Evolutionary conservation across 305 asterid species (phyloP), one percentile per base, ranked within the genome.

Genomic region (Fraxinus ornus): DNA sequence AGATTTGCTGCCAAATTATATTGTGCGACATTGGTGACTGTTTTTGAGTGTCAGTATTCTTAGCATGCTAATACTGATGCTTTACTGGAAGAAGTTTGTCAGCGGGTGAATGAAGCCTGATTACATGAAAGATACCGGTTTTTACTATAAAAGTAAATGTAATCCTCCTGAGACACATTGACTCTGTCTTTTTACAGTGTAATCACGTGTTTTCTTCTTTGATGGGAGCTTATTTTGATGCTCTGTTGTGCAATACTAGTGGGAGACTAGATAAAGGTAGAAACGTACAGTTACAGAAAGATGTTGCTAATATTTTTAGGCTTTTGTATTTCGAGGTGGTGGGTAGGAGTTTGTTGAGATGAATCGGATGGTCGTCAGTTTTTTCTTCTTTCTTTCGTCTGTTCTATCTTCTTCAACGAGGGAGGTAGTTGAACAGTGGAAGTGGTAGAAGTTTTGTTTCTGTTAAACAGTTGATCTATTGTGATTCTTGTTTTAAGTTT

Each of bases 211-310:
- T 44, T 30, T 7, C 26, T 33, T 73, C 32, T 77, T 85, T 79
- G 26, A 78, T 39, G 76, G 86, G 82, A 74, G 89, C 88, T 82
- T 84, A 83, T 85, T 84, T 83, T 81, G 82, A 82, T 88, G 86
- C 87, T 85, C 85, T 84, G 78, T 80, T 49, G 75, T 86, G 83
- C 68, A 74, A 71, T 76, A 64, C 78, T 75, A 55, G 75, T 71
- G 32, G 82, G 78, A 79, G 33, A 75, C 52, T 41, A 1, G 5
- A 77, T 60, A 41, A 81, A 71, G 76, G 84, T 81, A 81, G 85
- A 83, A 70, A 78, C 80, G 83, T 80, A 75, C 75, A 78, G 83
- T 49, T 49, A 71, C 70, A 77, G 28, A 52, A 12, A 15, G 73
- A 32, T 17, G 33, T 3, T 64, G 47, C n/a, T n/a, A n/a, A n/a